Conservation (phyloP, 148 eudicot species). For the Persicaria maculosa region DNA sequence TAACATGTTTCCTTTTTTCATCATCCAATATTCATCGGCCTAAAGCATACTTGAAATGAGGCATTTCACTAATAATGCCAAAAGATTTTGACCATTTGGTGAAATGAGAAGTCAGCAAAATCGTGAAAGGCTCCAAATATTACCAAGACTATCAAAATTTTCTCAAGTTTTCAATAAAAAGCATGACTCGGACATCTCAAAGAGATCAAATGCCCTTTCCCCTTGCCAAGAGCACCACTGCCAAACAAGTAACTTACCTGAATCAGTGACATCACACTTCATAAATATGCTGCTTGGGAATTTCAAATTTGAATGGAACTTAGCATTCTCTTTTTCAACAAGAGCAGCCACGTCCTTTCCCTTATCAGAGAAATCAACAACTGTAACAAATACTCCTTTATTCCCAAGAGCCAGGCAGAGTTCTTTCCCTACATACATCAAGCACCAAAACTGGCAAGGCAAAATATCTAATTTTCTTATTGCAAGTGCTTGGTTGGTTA, state of each 20-base stretch:
- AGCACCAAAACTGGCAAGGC: not conserved
- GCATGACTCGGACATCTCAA: not conserved
- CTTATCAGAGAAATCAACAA: constrained; percentile 61
- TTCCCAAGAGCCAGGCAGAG: constrained; percentile 64
- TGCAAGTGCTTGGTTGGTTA: not conserved
- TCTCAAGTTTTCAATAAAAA: not conserved
- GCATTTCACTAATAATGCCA: no score
- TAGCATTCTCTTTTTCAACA: constrained; percentile 38
- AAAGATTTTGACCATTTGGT: no score
- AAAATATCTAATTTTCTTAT: not conserved
- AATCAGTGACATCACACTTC: constrained; percentile 66
- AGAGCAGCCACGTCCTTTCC: constrained; percentile 53
- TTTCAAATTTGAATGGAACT: constrained; percentile 41
- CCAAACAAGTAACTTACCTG: constrained; percentile 29
- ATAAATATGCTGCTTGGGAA: constrained; percentile 55
- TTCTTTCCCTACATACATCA: constrained; percentile 48
- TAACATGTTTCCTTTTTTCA: not conserved
- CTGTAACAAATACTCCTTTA: constrained; percentile 75
- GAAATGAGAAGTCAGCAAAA: no score
- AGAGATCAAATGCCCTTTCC: not conserved
- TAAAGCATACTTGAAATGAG: not conserved
- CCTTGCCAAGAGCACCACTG: no score
- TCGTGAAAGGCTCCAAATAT: no score
- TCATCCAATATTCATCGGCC: not conserved
- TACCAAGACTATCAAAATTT: not conserved